Conservation (phyloP, 108 stramenopile genomes). For the Skeletonema costatum region DNA sequence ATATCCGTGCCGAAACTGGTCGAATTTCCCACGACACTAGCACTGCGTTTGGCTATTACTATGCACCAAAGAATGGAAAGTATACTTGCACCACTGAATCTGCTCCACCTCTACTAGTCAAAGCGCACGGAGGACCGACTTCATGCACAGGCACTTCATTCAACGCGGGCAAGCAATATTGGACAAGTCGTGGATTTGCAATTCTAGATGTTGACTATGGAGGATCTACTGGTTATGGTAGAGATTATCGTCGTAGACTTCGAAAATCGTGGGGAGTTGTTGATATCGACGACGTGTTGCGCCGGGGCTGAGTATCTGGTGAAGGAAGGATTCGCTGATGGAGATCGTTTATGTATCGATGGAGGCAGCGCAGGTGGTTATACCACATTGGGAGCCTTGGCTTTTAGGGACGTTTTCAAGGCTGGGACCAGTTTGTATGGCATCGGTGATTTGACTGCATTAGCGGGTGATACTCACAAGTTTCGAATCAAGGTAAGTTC, state of each 20-base stretch:
- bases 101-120: slow-evolving; percentile 78
- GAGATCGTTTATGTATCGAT: slow-evolving; percentile 75
- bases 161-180: slow-evolving; percentile 75
- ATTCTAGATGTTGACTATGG: slow-evolving; percentile 88
- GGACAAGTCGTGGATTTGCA: slow-evolving; percentile 85
- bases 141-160: slow-evolving; percentile 69
- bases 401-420: slow-evolving; percentile 72
- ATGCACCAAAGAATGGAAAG: slow-evolving; percentile 62
- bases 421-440: slow-evolving; percentile 82
- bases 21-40: slow-evolving; percentile 63
- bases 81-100: slow-evolving; percentile 41
- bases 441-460: slow-evolving; percentile 66
- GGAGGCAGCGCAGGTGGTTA: slow-evolving; percentile 88
- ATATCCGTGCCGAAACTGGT: slow-evolving; percentile 64
- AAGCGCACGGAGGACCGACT: slow-evolving; percentile 87
- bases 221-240: slow-evolving; percentile 80
- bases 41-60: slow-evolving; percentile 70
- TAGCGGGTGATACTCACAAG: slow-evolving; percentile 87
- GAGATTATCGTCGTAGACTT: slow-evolving; percentile 70
- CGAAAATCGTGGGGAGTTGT: slow-evolving; percentile 75
- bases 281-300: slow-evolving; percentile 83
- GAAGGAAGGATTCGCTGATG: slow-evolving; percentile 60
- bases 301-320: slow-evolving; percentile 69
- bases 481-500: slow-evolving; percentile 85
- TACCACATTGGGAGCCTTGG: slow-evolving; percentile 78